Percentiles rank a stretch among this genome's conserved stretches.
Evolutionary conservation across 192 early-diverging fungal species (phyloP).

Genomic region (Coemansia sp.): DNA sequence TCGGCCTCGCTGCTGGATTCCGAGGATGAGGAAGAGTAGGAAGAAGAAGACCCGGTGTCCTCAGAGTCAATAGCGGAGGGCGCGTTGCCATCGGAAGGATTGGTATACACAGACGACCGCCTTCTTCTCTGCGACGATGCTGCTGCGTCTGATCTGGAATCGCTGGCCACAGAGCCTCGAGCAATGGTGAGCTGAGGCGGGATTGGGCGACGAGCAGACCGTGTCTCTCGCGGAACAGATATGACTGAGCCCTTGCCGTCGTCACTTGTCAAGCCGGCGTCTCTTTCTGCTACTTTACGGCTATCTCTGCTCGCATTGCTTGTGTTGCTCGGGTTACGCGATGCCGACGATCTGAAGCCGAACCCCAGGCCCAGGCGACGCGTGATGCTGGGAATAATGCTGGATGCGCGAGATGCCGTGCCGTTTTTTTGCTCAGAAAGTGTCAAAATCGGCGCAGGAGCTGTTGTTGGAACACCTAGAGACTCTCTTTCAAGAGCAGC

Average conservation of each 20-base stretch:
- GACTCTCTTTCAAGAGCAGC: not conserved
- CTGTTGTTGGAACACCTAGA: not conserved
- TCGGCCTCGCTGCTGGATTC: slow-evolving; percentile 33
- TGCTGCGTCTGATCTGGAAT: not conserved
- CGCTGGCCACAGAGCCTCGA: slow-evolving; percentile 3
- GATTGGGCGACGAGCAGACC: slow-evolving; percentile 17
- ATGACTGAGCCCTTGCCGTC: slow-evolving; percentile 14
- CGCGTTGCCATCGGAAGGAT: not conserved
- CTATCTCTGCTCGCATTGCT: slow-evolving; percentile 10
- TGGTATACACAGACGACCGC: not conserved
- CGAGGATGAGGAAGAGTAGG: slow-evolving; percentile 11
- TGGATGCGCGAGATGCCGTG: slow-evolving; percentile 35
- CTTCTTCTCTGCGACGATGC: not conserved
- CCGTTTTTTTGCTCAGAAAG: slow-evolving; percentile 28
- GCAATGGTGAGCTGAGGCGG: slow-evolving; percentile 37
- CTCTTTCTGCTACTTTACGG: not conserved
- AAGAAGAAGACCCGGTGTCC: slow-evolving; percentile 5
- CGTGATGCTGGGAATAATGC: slow-evolving; percentile 44
- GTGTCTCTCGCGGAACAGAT: slow-evolving; percentile 3
- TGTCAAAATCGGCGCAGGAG: not conserved
- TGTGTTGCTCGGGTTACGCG: slow-evolving; percentile 11
- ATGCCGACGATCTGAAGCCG: slow-evolving; percentile 26
- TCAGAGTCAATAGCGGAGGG: slow-evolving; percentile 4
- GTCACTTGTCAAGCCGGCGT: slow-evolving; percentile 10
- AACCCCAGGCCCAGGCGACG: slow-evolving; percentile 48